These are phyloP conservation scores for Termitomyces sp. DNA, from an alignment of 768 basidiomycete species.

Conservation along the genomic window DNA sequence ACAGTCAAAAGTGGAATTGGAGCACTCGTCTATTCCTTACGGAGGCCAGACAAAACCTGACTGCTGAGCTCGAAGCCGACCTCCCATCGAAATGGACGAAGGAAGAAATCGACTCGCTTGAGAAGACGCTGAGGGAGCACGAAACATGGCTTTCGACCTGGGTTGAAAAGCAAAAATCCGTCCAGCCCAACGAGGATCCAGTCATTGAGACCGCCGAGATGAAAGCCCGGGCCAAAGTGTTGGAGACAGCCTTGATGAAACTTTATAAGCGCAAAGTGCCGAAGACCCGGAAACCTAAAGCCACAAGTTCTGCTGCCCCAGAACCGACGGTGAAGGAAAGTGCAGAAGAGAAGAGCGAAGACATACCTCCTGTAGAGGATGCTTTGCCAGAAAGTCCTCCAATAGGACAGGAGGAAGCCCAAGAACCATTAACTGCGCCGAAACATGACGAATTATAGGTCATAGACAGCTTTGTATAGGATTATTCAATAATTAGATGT, in stretches of 20 bases:
- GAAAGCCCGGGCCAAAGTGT: slow-evolving; percentile 73
- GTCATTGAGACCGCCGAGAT: slow-evolving; percentile 85
- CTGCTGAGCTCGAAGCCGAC: slow-evolving; percentile 55
- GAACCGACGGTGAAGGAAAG: slow-evolving; percentile 17
- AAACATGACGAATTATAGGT: slow-evolving; percentile 16
- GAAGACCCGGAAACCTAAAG: slow-evolving; percentile 53
- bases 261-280: slow-evolving; percentile 67
- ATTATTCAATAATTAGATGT: background rate
- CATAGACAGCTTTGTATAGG: background rate
- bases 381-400: slow-evolving; percentile 6
- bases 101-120: slow-evolving; percentile 81
- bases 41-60: slow-evolving; percentile 74
- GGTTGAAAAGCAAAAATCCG: slow-evolving; percentile 78
- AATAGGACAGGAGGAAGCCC: slow-evolving; percentile 10
- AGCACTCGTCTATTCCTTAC: slow-evolving; percentile 81
- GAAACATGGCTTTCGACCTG: slow-evolving; percentile 80
- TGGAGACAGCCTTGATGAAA: slow-evolving; percentile 73
- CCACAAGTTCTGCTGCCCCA: slow-evolving; percentile 24
- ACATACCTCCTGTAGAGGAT: slow-evolving; percentile 8
- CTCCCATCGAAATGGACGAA: slow-evolving; percentile 77
- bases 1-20: slow-evolving; percentile 87
- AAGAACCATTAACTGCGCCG: slow-evolving; percentile 10
- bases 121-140: slow-evolving; percentile 73
- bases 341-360: background rate
- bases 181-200: slow-evolving; percentile 76